Percentiles rank a stretch among this genome's conserved stretches.
Conservation (phyloP, 1,139 yeast genomes). For the Zygosaccharomyces pseudobailii region DNA sequence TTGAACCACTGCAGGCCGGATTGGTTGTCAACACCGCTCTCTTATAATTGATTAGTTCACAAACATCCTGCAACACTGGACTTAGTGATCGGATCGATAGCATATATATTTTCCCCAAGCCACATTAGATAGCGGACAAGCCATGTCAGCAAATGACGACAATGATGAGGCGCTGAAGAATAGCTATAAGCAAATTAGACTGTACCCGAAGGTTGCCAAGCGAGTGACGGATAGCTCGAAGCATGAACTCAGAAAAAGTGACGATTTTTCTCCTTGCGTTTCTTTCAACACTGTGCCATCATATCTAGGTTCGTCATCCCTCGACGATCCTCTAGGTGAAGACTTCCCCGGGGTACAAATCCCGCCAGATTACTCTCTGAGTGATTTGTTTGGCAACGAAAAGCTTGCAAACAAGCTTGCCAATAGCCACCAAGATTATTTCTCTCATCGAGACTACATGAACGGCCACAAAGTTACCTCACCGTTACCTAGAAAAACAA, state of each 20-base stretch:
- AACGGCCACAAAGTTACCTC: slow-evolving; percentile 10
- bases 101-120: not conserved
- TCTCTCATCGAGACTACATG: slow-evolving; percentile 12
- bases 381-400: slow-evolving; percentile 33
- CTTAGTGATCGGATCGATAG: too few relatives aligned
- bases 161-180: slow-evolving; percentile 18
- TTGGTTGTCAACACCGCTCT: not conserved
- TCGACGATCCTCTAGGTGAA: slow-evolving; percentile 17
- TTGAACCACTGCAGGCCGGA: not conserved
- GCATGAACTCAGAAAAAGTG: not conserved
- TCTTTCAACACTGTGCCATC: slow-evolving; percentile 35
- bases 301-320: slow-evolving; percentile 16
- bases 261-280: slow-evolving; percentile 24
- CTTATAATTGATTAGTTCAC: not conserved
- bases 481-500: slow-evolving; percentile 13
- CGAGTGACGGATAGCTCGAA: not conserved
- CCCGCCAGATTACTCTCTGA: slow-evolving; percentile 29
- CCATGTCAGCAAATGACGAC: slow-evolving; percentile 8
- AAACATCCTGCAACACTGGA: not conserved
- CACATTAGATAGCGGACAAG: not conserved
- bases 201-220: slow-evolving; percentile 8
- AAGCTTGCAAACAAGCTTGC: slow-evolving; percentile 14
- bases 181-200: slow-evolving; percentile 14
- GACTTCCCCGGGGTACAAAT: slow-evolving; percentile 26
- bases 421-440: slow-evolving; percentile 14